Conservation (phyloP, 1,284 basidiomycete species). For the Trichosporon inkin region DNA sequence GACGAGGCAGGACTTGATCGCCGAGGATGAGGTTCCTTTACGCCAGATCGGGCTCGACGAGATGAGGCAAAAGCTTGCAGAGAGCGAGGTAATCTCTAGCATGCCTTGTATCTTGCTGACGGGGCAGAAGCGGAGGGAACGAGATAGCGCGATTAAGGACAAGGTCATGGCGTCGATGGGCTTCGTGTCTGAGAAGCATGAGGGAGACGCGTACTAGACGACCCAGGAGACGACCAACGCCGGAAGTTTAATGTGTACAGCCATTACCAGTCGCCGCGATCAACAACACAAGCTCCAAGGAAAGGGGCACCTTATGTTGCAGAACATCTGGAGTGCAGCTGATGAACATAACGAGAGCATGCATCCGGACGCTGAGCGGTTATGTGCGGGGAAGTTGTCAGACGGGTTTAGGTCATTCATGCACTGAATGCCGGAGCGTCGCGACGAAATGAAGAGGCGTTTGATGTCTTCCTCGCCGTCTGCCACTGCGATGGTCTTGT, state of each 20-base stretch:
- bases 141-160: slow-evolving; percentile 42
- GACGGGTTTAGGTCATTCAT: not conserved
- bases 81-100: slow-evolving; percentile 53
- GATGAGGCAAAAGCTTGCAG: slow-evolving; percentile 66
- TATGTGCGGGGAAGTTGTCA: not conserved
- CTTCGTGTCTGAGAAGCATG: slow-evolving; percentile 48
- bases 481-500: not conserved
- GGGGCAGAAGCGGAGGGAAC: slow-evolving; percentile 42
- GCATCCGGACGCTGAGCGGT: not conserved
- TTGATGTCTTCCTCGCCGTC: not conserved
- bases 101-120: slow-evolving; percentile 3
- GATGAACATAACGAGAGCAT: not conserved
- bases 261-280: not conserved
- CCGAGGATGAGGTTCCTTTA: slow-evolving; percentile 81
- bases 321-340: not conserved
- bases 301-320: not conserved
- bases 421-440: too few species aligned
- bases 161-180: slow-evolving; percentile 43
- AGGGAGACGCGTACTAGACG: slow-evolving; percentile 50
- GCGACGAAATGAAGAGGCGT: not conserved
- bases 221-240: not conserved
- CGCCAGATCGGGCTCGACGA: slow-evolving; percentile 66
- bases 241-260: not conserved
- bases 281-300: not conserved
- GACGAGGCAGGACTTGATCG: slow-evolving; percentile 72